Conservation (phyloP, 1,139 yeast species). For the Geotrichum reessii region DNA sequence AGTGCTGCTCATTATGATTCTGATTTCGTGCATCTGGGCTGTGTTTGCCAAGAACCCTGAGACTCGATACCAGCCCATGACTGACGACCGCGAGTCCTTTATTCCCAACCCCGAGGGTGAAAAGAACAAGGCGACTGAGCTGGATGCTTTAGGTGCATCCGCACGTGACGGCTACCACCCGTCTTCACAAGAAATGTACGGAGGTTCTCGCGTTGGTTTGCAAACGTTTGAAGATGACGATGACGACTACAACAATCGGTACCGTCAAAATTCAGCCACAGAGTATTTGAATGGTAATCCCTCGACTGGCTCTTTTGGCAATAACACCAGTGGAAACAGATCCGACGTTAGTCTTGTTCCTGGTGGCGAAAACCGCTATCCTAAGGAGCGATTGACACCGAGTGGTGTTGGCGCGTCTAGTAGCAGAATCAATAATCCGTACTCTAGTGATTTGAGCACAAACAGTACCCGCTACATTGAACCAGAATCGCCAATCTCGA, state of each 20-base stretch:
- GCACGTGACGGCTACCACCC: slow-evolving; percentile 50
- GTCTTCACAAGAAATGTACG: slow-evolving; percentile 7
- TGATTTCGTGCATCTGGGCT: slow-evolving; percentile 81
- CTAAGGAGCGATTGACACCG: background rate
- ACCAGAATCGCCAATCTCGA: background rate
- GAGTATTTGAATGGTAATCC: background rate
- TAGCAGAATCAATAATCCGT: background rate
- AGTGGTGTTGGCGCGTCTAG: background rate
- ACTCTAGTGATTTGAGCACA: background rate
- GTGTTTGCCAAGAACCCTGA: slow-evolving; percentile 87
- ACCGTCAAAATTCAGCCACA: background rate
- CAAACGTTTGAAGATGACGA: background rate
- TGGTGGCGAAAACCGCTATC: background rate
- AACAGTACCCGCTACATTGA: background rate
- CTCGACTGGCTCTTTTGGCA: background rate
- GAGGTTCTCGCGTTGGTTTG: background rate
- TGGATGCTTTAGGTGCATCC: slow-evolving; percentile 85
- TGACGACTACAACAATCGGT: background rate
- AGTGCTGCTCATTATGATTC: slow-evolving; percentile 73
- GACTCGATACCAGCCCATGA: slow-evolving; percentile 91
- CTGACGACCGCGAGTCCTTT: slow-evolving; percentile 92
- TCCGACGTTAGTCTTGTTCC: background rate
- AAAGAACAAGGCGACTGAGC: slow-evolving; percentile 50
- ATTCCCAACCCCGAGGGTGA: slow-evolving; percentile 47
- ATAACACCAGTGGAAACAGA: background rate